Percentiles rank a stretch among this genome's conserved stretches.
Conservation (phyloP, 2,329 filamentous ascomycete species). For the Tricladium varicosporioides region DNA sequence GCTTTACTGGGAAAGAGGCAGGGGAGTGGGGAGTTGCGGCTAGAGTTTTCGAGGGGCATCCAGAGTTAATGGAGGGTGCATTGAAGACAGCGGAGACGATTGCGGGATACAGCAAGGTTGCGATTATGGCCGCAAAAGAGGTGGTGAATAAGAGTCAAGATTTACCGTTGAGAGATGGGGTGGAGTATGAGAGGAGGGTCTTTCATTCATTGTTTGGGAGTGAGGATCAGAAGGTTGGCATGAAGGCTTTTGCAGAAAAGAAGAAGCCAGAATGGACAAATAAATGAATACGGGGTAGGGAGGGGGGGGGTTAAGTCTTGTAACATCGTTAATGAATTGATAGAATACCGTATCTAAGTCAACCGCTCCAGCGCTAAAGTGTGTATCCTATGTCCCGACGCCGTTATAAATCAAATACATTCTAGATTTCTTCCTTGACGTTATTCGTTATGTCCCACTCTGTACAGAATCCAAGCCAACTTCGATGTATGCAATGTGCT, state of each 20-base stretch:
- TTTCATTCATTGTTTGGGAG: conserved; percentile 94
- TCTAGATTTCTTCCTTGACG: conserved; percentile 30
- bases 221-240: conserved; percentile 93
- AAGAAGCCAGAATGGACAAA: conserved; percentile 88
- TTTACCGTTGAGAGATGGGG: conserved; percentile 78
- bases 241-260: conserved; percentile 96
- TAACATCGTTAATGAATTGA: not conserved
- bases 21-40: conserved; percentile 90
- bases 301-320: not conserved
- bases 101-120: conserved; percentile 81
- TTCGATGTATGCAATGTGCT: conserved; percentile 25
- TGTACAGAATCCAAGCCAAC: conserved; percentile 29
- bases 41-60: conserved; percentile 73
- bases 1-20: conserved; percentile 80
- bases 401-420: conserved; percentile 18
- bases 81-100: conserved; percentile 86
- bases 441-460: conserved; percentile 20
- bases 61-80: conserved; percentile 78
- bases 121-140: conserved; percentile 88
- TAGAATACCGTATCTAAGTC: conserved; percentile 1
- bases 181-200: conserved; percentile 90
- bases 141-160: conserved; percentile 99
- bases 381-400: not conserved
- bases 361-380: not conserved
- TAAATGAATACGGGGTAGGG: conserved; percentile 46